Evolutionary conservation across 345 rosid genomes (phyloP).

Genomic region (Dipteronia dyeriana): DNA sequence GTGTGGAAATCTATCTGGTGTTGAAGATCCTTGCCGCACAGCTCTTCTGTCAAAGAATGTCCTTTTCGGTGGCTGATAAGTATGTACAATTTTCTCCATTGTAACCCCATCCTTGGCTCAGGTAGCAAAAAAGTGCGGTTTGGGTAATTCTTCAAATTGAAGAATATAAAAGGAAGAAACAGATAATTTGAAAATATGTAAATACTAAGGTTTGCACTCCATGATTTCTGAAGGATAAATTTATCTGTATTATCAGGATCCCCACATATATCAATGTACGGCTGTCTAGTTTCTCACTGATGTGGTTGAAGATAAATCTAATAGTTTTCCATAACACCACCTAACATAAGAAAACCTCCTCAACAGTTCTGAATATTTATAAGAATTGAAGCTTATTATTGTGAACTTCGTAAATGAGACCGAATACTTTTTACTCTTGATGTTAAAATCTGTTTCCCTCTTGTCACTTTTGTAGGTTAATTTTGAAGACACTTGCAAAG

Average conservation of each 20-base stretch:
- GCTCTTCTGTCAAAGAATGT: not conserved
- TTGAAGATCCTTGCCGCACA: not conserved
- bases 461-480: constrained; percentile 57
- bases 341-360: not conserved
- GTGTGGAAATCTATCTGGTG: not conserved
- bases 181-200: too few relatives aligned
- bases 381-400: not conserved
- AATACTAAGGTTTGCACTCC: not conserved
- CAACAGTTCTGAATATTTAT: not conserved
- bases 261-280: too few relatives aligned
- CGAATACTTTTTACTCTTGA: constrained; percentile 7
- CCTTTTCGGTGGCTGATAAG: not conserved
- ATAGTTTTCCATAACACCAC: not conserved
- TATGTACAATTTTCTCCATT: not conserved
- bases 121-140: not conserved
- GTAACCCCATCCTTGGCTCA: not conserved
- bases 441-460: constrained; percentile 15
- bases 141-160: not conserved
- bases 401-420: not conserved
- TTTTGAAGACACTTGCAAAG: constrained; percentile 99
- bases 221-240: not conserved
- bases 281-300: too few relatives aligned
- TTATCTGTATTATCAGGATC: too few relatives aligned
- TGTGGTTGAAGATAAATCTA: not conserved
- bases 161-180: not conserved